Conservation (phyloP, 768 basidiomycete species). For the Cystofilobasidium macerans region DNA sequence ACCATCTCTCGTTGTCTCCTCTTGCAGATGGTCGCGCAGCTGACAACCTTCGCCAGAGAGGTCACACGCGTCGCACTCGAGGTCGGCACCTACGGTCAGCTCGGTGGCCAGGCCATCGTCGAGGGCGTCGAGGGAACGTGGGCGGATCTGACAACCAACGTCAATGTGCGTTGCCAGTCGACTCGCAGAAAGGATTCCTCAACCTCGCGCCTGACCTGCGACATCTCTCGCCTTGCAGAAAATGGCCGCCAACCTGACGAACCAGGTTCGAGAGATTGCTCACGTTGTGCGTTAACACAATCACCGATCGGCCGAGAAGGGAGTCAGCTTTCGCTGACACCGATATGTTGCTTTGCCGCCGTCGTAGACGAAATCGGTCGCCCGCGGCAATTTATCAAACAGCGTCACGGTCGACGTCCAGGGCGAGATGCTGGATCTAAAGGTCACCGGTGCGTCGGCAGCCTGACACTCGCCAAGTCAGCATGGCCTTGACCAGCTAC, state of each 20-base stretch:
- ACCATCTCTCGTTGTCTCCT: neutral
- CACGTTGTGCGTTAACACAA: conserved; percentile 28
- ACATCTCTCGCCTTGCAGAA: conserved; percentile 25
- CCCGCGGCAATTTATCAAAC: conserved; percentile 38
- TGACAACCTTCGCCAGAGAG: conserved; percentile 13
- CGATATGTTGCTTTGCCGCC: too few species aligned
- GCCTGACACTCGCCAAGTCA: too few species aligned
- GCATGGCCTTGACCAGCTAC: too few species aligned
- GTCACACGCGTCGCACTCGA: conserved; percentile 17
- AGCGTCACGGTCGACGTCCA: conserved; percentile 38
- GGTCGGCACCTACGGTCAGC: conserved; percentile 24
- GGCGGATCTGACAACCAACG: conserved; percentile 37
- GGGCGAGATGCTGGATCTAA: conserved; percentile 39
- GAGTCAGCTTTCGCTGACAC: too few species aligned
- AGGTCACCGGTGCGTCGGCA: conserved; percentile 29
- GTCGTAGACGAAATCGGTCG: conserved; percentile 37
- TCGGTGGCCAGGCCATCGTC: conserved; percentile 39
- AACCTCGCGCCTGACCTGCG: neutral
- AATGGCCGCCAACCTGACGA: conserved; percentile 40
- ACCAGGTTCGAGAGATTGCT: conserved; percentile 41
- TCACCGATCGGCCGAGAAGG: too few species aligned
- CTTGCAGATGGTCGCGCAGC: conserved; percentile 16
- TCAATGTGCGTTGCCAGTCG: conserved; percentile 35
- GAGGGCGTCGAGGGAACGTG: conserved; percentile 38
- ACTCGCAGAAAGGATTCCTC: neutral